Conservation (phyloP, 345 rosid species). For the Pistacia integerrima region DNA sequence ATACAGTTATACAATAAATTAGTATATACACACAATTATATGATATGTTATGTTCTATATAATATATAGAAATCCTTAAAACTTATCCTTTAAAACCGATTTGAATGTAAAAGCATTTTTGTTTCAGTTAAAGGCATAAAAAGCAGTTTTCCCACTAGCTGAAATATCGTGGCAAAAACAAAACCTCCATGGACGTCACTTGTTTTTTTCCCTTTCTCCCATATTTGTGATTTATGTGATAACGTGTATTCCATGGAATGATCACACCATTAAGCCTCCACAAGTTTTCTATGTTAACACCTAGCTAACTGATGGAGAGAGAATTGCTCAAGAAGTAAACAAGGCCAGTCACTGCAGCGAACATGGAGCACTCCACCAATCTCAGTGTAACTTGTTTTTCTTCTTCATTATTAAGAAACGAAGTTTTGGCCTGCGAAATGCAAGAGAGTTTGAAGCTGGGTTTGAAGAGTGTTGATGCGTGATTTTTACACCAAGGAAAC, state of each 20-base stretch:
- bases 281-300: constrained; percentile 9
- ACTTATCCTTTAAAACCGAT: not conserved
- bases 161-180: constrained; percentile 25
- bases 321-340: constrained; percentile 92
- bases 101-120: not conserved
- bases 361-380: constrained; percentile 93
- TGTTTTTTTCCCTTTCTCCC: not conserved
- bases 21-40: too few relatives aligned
- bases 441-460: constrained; percentile 35
- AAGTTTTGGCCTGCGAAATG: constrained; percentile 35
- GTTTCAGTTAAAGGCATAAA: constrained; percentile 33
- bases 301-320: constrained; percentile 40
- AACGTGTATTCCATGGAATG: constrained; percentile 34
- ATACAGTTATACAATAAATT: too few relatives aligned
- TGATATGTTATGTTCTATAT: too few relatives aligned
- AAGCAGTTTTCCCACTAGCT: constrained; percentile 18
- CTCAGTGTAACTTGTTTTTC: constrained; percentile 51
- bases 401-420: constrained; percentile 31
- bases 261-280: not conserved
- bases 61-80: not conserved
- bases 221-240: not conserved
- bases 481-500: too few relatives aligned
- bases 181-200: constrained; percentile 11
- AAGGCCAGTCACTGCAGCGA: constrained; percentile 84
- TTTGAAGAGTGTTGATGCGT: not conserved